Percentiles rank a stretch among this genome's conserved stretches.
These are phyloP conservation scores for Yamadazyma buinensis DNA, from an alignment of 1,139 yeast species.

Conservation along the genomic window DNA sequence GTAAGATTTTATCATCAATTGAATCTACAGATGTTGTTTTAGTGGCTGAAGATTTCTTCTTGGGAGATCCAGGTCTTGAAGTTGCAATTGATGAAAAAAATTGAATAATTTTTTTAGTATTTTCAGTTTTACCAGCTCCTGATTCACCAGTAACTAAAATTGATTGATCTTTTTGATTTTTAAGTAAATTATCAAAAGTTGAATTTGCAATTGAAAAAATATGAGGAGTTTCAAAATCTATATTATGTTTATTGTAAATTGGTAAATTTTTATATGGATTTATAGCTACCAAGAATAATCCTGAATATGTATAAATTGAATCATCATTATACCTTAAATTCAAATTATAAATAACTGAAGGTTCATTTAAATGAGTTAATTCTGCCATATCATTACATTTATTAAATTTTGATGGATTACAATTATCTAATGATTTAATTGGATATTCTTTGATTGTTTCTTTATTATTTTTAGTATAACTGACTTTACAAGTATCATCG, in stretches of 20 bases:
- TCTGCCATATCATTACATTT: constrained; percentile 95
- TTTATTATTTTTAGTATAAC: constrained; percentile 39
- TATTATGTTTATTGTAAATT: constrained; percentile 61
- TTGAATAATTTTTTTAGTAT: constrained; percentile 93
- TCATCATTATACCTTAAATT: constrained; percentile 74
- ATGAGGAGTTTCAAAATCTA: constrained; percentile 64
- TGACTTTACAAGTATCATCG: constrained; percentile 50
- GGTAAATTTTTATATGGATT: constrained; percentile 82
- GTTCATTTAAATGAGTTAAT: constrained; percentile 88
- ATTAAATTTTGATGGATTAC: constrained; percentile 90
- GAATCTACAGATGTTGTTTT: constrained; percentile 11
- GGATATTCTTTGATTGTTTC: constrained; percentile 36
- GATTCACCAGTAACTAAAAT: constrained; percentile 96
- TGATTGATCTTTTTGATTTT: constrained; percentile 75
- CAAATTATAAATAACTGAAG: constrained; percentile 84
- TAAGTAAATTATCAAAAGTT: constrained; percentile 74
- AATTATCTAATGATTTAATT: constrained; percentile 49
- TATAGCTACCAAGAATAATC: constrained; percentile 90
- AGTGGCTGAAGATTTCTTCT: background rate
- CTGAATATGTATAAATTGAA: constrained; percentile 71
- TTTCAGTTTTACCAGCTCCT: constrained; percentile 98
- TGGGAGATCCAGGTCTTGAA: constrained; percentile 1
- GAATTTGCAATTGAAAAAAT: constrained; percentile 89
- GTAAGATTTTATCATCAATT: constrained; percentile 82
- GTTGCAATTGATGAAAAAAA: constrained; percentile 68